Percentiles rank a stretch among this genome's conserved stretches.
Evolutionary conservation across 2,329 filamentous ascomycete species (phyloP).

Genomic region (Trichoderma sp.): DNA sequence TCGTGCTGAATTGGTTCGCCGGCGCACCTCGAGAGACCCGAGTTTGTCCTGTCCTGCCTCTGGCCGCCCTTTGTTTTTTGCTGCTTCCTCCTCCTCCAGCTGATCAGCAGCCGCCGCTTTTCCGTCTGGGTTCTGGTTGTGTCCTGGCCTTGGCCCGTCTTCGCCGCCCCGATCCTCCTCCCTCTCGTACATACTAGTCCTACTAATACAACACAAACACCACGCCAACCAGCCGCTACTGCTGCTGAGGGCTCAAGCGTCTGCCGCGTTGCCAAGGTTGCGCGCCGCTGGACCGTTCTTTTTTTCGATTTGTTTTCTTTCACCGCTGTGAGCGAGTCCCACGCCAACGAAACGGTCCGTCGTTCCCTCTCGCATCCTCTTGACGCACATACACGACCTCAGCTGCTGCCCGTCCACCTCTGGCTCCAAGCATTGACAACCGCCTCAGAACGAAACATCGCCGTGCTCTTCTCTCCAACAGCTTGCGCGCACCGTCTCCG

Average conservation of each 20-base stretch:
- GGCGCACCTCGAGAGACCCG: slow-evolving; percentile 37
- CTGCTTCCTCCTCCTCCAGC: slow-evolving; percentile 18
- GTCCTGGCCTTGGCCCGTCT: slow-evolving; percentile 6
- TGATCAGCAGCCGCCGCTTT: slow-evolving; percentile 20
- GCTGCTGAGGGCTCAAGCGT: slow-evolving; percentile 12
- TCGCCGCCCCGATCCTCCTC: slow-evolving; percentile 12
- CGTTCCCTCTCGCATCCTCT: background rate
- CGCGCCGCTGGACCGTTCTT: slow-evolving; percentile 1
- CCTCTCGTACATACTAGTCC: background rate
- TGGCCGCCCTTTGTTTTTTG: slow-evolving; percentile 18
- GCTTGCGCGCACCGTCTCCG: slow-evolving; percentile 6
- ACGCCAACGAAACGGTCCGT: background rate
- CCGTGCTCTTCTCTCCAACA: background rate
- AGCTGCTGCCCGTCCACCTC: background rate
- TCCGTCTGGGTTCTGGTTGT: background rate
- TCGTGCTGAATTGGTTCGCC: slow-evolving; percentile 43
- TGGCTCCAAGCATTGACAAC: background rate
- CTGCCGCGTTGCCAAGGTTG: slow-evolving; percentile 7
- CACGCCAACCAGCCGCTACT: slow-evolving; percentile 11
- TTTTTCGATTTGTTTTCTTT: background rate
- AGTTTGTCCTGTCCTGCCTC: slow-evolving; percentile 6
- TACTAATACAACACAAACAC: slow-evolving; percentile 10
- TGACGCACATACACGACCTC: background rate
- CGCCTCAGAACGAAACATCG: background rate
- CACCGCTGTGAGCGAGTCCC: background rate